Percentiles rank a stretch among this genome's conserved stretches.
Conservation (phyloP, 108 stramenopile genomes). For the Discostella pseudostelligera region DNA sequence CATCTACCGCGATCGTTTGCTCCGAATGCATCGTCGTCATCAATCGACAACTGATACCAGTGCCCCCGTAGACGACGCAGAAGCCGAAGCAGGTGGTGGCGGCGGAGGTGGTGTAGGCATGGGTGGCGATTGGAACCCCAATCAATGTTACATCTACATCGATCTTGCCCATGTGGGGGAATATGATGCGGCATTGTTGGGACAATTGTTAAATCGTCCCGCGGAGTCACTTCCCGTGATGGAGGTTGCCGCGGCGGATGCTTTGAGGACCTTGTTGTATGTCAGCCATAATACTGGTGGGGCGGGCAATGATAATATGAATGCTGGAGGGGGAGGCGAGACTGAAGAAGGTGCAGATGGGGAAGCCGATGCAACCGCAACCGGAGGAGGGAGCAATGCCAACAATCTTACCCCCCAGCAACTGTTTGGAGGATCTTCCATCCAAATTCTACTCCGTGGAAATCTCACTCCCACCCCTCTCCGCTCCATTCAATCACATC, state of each 20-base stretch:
- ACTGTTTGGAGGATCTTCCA: constrained; percentile 41
- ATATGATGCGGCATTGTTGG: constrained; percentile 81
- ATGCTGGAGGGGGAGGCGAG: constrained; percentile 17
- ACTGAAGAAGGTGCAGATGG: constrained; percentile 16
- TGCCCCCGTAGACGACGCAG: constrained; percentile 9
- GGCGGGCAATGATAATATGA: not conserved
- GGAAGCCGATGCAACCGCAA: constrained; percentile 12
- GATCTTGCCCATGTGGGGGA: constrained; percentile 85
- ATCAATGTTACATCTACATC: constrained; percentile 57
- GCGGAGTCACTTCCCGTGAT: constrained; percentile 63
- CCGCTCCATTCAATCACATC: constrained; percentile 88
- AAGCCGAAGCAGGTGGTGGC: constrained; percentile 9
- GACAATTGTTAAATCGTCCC: constrained; percentile 66
- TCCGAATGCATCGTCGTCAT: constrained; percentile 81
- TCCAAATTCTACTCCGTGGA: constrained; percentile 78
- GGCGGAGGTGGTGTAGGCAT: constrained; percentile 3
- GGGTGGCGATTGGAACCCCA: constrained; percentile 33
- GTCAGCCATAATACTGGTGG: constrained; percentile 15
- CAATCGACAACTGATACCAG: constrained; percentile 28
- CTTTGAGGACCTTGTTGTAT: constrained; percentile 66
- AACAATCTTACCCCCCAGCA: constrained; percentile 32
- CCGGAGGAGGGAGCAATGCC: not conserved
- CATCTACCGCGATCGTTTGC: constrained; percentile 75
- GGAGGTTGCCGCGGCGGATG: constrained; percentile 75
- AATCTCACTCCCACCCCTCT: constrained; percentile 79